These are phyloP conservation scores for Spencermartinsiella europaea DNA, from an alignment of 805 yeast genomes.

Conservation along the genomic window DNA sequence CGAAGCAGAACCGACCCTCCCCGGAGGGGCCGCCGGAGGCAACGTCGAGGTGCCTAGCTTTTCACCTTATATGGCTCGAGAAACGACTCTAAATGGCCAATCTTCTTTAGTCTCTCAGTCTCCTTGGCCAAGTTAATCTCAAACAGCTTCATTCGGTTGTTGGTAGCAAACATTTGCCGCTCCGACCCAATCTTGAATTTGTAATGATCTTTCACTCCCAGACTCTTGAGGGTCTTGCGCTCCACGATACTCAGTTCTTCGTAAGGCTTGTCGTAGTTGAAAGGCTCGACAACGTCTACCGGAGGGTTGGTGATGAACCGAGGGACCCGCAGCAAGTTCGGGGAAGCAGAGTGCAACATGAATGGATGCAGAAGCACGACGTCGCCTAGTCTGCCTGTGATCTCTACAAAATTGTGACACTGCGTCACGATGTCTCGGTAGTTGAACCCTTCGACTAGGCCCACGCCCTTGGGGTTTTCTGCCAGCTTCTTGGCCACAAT, in stretches of 20 bases:
- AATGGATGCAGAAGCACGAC: constrained; percentile 10
- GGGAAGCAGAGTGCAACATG: constrained; percentile 12
- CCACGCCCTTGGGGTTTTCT: constrained; percentile 8
- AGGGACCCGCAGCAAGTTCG: constrained; percentile 9
- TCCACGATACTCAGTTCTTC: constrained; percentile 7
- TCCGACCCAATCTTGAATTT: constrained; percentile 10
- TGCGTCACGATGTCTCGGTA: background rate
- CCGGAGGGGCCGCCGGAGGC: too few species aligned
- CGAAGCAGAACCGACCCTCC: too few species aligned
- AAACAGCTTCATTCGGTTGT: background rate
- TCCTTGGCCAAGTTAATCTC: background rate
- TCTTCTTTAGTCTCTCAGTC: background rate
- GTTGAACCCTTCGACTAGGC: constrained; percentile 1
- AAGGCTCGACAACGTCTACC: constrained; percentile 10
- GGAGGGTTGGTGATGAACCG: constrained; percentile 11
- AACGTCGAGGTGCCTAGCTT: too few species aligned
- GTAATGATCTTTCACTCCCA: constrained; percentile 6
- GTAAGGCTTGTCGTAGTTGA: constrained; percentile 4
- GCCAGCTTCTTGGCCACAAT: constrained; percentile 5
- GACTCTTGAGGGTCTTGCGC: constrained; percentile 9
- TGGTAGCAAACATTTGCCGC: constrained; percentile 2
- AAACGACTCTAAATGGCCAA: background rate
- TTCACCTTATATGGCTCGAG: background rate
- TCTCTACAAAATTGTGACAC: background rate
- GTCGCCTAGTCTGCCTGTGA: constrained; percentile 8